Base-by-base conservation (phyloP, 2,329 filamentous ascomycete species). In the Aspergillus amoenus region DNA sequence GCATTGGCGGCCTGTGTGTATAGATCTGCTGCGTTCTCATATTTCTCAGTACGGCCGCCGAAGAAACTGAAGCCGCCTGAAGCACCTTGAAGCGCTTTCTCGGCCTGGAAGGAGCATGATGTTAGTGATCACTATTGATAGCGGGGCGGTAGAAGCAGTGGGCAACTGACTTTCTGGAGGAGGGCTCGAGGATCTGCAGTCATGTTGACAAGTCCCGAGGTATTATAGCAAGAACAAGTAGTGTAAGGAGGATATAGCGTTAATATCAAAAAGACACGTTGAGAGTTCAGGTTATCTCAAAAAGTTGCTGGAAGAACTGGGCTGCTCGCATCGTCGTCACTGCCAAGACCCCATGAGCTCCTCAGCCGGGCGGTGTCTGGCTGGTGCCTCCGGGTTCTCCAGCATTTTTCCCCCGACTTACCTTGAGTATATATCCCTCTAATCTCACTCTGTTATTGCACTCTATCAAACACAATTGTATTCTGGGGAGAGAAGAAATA, bases 1-100 rank as follows among this genome's bases (percentile, higher is more conserved):
- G 91, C 91, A 79, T 97, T 96, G 61, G 88, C 94, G 41, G 93
- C 93, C 74, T 96, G 87, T 59, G 85, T 87, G 72, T 92, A 97
- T 63, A 94, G 80, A 65, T 97, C 92, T 62, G 90, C 91, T 13
- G 93, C 93, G 77, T 88, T 86, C 78, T 95, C 90, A 71, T 90
- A 93, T 76, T 97, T 97, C 62, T 96, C 92, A 68, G 90, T 84
- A 57, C 87, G 84, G 45, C 90, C 90, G 43, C 92, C 90, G 68
- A 99, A 97, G 77, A 96, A 87, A 73, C 87, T 90, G 78, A 96
- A 97, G 67, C 93, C 93, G 27, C 89, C 81, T 18, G 85, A 81
- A 41, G 93, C 93, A 65, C 88, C 81, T 67, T 87, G 78, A 24
- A 90, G 84, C 52, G 87, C 83, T 80, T 94, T 96, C 71, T 97